Conservation (phyloP, 2,329 filamentous ascomycete species). For the Teratosphaeria viscida region DNA sequence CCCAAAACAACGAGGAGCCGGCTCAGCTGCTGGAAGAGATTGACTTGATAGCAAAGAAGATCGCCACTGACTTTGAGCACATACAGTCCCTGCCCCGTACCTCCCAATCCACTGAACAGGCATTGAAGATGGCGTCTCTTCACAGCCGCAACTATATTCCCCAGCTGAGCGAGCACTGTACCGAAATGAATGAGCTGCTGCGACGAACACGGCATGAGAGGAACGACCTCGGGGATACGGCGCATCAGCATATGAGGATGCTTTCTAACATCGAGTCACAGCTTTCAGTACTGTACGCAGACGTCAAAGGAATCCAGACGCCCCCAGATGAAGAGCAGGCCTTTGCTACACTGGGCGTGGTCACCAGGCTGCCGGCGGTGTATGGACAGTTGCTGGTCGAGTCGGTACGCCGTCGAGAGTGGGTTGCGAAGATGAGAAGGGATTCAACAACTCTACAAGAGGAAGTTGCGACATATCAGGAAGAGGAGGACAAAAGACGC, state of each 20-base stretch:
- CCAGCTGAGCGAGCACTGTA: conserved; percentile 45
- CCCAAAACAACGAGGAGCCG: conserved; percentile 42
- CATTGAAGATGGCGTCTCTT: conserved; percentile 53
- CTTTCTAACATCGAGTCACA: conserved; percentile 71
- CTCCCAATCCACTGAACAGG: conserved; percentile 51
- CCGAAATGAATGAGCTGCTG: conserved; percentile 46
- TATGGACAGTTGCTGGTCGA: conserved; percentile 86
- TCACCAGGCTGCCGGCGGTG: conserved; percentile 75
- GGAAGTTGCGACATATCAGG: conserved; percentile 83
- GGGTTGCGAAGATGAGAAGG: conserved; percentile 79
- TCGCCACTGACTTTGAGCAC: conserved; percentile 74
- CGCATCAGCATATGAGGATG: conserved; percentile 65
- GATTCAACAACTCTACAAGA: conserved; percentile 84
- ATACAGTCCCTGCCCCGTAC: conserved; percentile 59
- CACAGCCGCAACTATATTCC: conserved; percentile 56
- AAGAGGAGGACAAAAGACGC: conserved; percentile 81
- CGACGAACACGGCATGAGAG: conserved; percentile 49
- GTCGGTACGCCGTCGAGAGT: conserved; percentile 75
- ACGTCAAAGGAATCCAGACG: conserved; percentile 60
- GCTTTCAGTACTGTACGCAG: conserved; percentile 60
- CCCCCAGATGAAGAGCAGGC: conserved; percentile 67
- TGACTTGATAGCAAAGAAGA: conserved; percentile 73
- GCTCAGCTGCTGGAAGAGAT: conserved; percentile 70
- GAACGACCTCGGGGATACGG: conserved; percentile 55
- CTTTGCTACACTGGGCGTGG: conserved; percentile 68